Base-by-base conservation (phyloP, 805 yeast species). In the Saccharomycopsis olivae region DNA sequence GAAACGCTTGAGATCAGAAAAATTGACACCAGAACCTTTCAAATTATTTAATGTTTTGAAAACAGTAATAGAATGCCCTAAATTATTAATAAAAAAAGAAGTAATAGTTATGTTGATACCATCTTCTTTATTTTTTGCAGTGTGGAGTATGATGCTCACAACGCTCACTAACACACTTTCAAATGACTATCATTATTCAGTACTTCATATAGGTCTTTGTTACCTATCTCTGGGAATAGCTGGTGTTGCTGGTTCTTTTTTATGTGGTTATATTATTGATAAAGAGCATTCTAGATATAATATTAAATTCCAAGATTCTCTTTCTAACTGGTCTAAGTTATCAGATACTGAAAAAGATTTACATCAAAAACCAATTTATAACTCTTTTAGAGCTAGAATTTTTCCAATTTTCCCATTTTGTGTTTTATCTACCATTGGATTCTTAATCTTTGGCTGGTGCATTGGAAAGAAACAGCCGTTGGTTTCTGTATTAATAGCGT, bases 171-270 rank as follows among this genome's bases (percentile, higher is more conserved):
- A 78, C 0, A 60, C 65, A n/a, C 56, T 85, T 27, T 60, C 71
- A 20, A 54, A 56, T 9, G 47, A 60, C 3, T 83, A 84, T 49
- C 57, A 64, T 23, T 69, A 74, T 44, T 49, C 66, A 1, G 69
- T 76, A 1, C 59, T 73, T 32, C 64, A 73, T 34, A 71, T 83
- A 31, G 94, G 95, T 3, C 57, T 75, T 14, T 73, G 85, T 41
- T 86, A 75, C 51, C 62, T 86, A 31, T 80, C 94, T 3, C 74
- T 78, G 16, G 95, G 95, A 14, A 49, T 72, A 0, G 80, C 79
- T 9, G 72, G 85, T 4, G 54, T 81, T 13, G 28, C 64, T 1
- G 85, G 88, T 17, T 72, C 88, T 0, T 47, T 83, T 0, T 28
- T 54, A 0, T 58, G 75, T 2, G 95, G 95, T 1, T 61, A 64